Base-by-base conservation (phyloP, 495 filamentous ascomycete genomes). In the Venustampulla echinocandica region DNA sequence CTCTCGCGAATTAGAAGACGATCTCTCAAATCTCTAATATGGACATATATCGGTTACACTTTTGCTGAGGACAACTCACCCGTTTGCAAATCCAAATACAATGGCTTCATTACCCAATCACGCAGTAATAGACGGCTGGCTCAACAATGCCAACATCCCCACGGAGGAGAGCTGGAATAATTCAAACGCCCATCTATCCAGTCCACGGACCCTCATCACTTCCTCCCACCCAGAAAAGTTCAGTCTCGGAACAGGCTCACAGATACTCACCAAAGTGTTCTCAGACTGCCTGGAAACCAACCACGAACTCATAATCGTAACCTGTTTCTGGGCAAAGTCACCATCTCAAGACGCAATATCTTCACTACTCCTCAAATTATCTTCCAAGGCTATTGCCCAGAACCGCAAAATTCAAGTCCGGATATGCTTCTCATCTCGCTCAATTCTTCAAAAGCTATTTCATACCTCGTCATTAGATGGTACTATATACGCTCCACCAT, bases 251-350 rank as follows among this genome's bases (percentile, higher is more conserved):
- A 59, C 53, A 10, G 56, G 56, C 14, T 9, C 38, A 27, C 46
- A 53, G 35, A 23, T 59, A n/a, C 40, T 56, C 1, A 48, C 46
- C 10, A 47, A 66, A 4, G 60, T 83, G 5, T 62, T 79, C 3
- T 75, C 79, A 5, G 73, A 74, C 27, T 74, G 86, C 22, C 54
- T 65, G 0, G 53, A 62, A 5, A 80, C 84, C 1, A 55, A 70
- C 11, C 58, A 65, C 33, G 84, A 87, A 53, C 61, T 89, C 22
- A 70, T 87, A 36, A 66, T 89, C 35, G 80, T 85, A 2, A 87
- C 84, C 11, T 87, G 84, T 58, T 89, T 85, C 61, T 89, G 84
- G 84, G 77, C 80, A 0, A 57, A 63, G 1, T 85, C 81, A 1
- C 52, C 63, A 3, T 76, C 74, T 0, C 64, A 79, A 41, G 57